Conservation (phyloP, 441 rosid species). For the Bocquillonia castaneifolia region DNA sequence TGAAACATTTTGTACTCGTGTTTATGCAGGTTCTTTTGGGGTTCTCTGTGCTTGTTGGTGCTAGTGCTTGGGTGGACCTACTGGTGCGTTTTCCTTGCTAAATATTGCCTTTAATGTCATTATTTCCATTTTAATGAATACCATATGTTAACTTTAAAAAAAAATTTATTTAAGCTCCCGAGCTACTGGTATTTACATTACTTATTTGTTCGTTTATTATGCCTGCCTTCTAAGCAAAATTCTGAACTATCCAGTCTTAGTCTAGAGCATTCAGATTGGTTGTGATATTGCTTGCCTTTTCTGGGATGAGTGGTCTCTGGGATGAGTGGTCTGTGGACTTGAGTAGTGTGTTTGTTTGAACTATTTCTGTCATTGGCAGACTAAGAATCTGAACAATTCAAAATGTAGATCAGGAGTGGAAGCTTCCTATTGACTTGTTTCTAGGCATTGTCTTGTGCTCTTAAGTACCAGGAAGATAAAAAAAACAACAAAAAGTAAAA, state of each 20-base stretch:
- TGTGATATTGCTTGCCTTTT: neutral
- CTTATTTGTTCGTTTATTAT: neutral
- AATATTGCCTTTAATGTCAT: neutral
- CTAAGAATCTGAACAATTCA: neutral
- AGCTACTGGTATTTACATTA: neutral
- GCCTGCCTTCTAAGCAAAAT: neutral
- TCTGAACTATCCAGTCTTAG: neutral
- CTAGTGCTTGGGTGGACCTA: slow-evolving; percentile 97
- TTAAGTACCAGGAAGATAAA: neutral
- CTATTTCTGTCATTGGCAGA: neutral
- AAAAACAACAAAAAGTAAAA: too few species aligned
- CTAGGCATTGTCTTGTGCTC: neutral
- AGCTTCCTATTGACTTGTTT: too few species aligned
- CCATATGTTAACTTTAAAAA: too few species aligned
- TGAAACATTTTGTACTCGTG: slow-evolving; percentile 1
- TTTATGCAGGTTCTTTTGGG: slow-evolving; percentile 82
- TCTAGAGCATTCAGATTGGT: neutral
- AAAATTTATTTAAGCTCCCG: too few species aligned
- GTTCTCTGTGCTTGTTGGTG: slow-evolving; percentile 94
- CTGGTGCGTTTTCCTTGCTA: slow-evolving; percentile 45
- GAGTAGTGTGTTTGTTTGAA: neutral
- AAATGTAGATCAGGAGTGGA: neutral
- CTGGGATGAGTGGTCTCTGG: neutral
- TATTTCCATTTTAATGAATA: neutral
- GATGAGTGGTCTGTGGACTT: neutral